Evolutionary conservation across 2,329 filamentous ascomycete species (phyloP).

Genomic region (Lasiodiplodia citricola): DNA sequence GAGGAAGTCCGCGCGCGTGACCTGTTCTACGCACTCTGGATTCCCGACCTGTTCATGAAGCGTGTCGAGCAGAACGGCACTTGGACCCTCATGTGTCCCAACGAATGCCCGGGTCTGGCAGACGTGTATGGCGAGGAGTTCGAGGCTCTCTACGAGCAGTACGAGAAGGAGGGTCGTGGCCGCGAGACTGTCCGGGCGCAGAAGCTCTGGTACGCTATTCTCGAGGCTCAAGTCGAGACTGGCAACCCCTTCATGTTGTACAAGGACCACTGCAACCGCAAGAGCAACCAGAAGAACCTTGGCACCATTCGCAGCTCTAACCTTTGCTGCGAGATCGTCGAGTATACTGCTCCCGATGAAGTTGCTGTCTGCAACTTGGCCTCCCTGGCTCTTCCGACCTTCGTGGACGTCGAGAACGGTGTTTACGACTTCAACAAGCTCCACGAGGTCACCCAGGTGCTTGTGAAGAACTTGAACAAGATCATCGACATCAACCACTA

Average conservation of each 20-base stretch:
- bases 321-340: constrained; percentile 97
- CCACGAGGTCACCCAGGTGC: constrained; percentile 89
- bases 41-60: constrained; percentile 99
- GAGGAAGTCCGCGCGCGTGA: constrained; percentile 97
- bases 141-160: constrained; percentile 89
- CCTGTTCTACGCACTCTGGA: constrained; percentile 97
- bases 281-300: constrained; percentile 99
- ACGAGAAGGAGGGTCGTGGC: constrained; percentile 85
- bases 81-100: constrained; percentile 98
- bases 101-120: constrained; percentile 91
- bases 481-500: constrained; percentile 99
- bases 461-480: constrained; percentile 95
- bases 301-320: constrained; percentile 99
- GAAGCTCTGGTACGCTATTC: constrained; percentile 98
- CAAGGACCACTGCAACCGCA: constrained; percentile 97
- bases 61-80: constrained; percentile 95
- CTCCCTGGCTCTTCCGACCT: constrained; percentile 89
- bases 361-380: constrained; percentile 98
- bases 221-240: constrained; percentile 98
- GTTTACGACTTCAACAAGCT: constrained; percentile 96
- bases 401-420: constrained; percentile 82
- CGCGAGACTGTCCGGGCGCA: constrained; percentile 93
- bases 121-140: constrained; percentile 99
- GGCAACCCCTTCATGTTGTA: constrained; percentile 99
- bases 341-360: constrained; percentile 97